Evolutionary conservation across 2,329 filamentous ascomycete genomes (phyloP), one percentile per base, ranked within the genome.

Genomic region (Metarhizium humberi): DNA sequence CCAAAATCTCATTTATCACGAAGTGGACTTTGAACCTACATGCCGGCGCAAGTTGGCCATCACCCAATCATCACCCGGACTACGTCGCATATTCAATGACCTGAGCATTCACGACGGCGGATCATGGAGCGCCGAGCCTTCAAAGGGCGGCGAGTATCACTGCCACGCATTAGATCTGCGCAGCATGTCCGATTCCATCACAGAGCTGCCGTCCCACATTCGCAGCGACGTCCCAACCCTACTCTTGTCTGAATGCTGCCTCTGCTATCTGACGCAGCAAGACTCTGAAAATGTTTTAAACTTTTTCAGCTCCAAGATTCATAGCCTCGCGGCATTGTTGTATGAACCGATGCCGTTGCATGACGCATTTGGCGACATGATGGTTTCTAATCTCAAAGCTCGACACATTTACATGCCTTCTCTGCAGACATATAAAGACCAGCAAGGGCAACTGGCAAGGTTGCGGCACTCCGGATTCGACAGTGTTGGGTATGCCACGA

Each of bases 241-340:
- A 8, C 72, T 99, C 29, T 78, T 99, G 6, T 97, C 92, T 0
- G 94, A 99, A 71, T 97, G 94, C 77, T 99, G 94, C 67, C 79
- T 99, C 36, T 90, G 94, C 68, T 99, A 99, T 66, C 80, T 99
- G 1, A 78, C 85, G 8, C 78, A 85, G 0, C 64, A 78, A 0
- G 79, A 85, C 52, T 86, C 91, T 0, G 75, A 78, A 42, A 71
- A 73, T 2, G 83, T 92, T 4, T 70, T 95, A 25, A 69, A 75
- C 16, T 85, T 82, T 68, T 90, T 92, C 63, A 76, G 78, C 16
- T 70, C 75, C 3, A 72, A 69, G 20, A 79, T 82, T 42, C 61
- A 66, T 51, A 59, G 73, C 67, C 55, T 84, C 59, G 62, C 79
- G 69, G 72, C 95, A 3, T 73, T 95, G 43, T 71, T 97, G 30